These are phyloP conservation scores for Diplodia sapinea DNA, from an alignment of 2,329 filamentous ascomycete genomes.

Conservation along the genomic window DNA sequence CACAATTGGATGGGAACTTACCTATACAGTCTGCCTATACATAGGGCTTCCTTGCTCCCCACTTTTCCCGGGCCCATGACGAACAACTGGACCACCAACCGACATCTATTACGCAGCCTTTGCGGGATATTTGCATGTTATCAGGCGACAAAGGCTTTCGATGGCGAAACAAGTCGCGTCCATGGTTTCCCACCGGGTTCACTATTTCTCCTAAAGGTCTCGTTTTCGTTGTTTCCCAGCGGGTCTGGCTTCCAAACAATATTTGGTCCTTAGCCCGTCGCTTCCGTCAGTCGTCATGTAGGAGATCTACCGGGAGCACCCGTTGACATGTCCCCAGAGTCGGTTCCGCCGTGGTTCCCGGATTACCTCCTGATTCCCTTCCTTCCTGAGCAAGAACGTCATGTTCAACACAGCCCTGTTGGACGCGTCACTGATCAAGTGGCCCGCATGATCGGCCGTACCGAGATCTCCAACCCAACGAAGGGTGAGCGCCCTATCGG, in stretches of 20 bases:
- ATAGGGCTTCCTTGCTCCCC: neutral
- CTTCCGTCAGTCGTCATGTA: neutral
- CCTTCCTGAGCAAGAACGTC: neutral
- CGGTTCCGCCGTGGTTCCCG: neutral
- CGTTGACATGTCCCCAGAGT: conserved; percentile 1
- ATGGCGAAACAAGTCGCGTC: no score
- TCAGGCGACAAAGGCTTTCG: neutral
- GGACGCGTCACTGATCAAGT: conserved; percentile 1
- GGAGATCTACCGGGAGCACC: conserved; percentile 26
- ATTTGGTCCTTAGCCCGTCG: neutral
- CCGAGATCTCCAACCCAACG: neutral
- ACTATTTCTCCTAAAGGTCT: neutral
- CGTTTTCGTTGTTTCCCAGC: neutral
- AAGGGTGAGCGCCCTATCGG: neutral
- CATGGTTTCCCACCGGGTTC: no score
- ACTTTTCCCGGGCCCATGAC: neutral
- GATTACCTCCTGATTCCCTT: neutral
- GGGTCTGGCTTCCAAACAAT: neutral
- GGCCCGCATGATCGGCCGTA: neutral
- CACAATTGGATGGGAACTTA: no score
- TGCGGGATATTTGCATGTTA: neutral
- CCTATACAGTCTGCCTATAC: no score
- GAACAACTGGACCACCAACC: neutral
- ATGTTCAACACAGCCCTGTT: neutral
- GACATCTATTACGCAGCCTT: neutral